Conservation (phyloP, 2,329 filamentous ascomycete species). For the Phaeoacremonium minimum region DNA sequence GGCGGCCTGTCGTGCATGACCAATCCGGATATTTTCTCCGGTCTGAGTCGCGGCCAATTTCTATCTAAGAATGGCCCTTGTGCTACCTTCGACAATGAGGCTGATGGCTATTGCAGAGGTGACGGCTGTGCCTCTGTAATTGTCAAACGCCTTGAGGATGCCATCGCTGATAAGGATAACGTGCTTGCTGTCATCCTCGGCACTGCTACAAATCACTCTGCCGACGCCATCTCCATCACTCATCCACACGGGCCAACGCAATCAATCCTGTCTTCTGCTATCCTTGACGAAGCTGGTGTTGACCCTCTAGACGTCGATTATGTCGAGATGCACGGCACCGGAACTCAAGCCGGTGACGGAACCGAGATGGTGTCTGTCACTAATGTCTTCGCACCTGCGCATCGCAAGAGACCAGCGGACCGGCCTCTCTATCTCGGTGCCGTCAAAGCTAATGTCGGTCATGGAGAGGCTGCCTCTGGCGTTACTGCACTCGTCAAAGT, state of each 20-base stretch:
- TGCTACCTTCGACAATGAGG: constrained; percentile 76
- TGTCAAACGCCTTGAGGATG: constrained; percentile 76
- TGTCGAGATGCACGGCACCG: constrained; percentile 87
- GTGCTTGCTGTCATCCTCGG: constrained; percentile 73
- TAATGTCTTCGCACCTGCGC: constrained; percentile 42
- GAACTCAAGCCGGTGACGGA: constrained; percentile 79
- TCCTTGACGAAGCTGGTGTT: constrained; percentile 69
- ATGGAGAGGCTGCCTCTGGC: constrained; percentile 59
- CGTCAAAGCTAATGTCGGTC: constrained; percentile 61
- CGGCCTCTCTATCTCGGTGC: constrained; percentile 59
- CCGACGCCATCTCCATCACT: constrained; percentile 77
- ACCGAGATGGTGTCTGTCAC: constrained; percentile 79
- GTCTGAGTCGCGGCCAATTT: constrained; percentile 72
- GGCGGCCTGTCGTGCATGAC: constrained; percentile 76
- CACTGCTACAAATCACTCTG: constrained; percentile 76
- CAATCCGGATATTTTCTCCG: constrained; percentile 76
- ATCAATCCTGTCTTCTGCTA: constrained; percentile 63
- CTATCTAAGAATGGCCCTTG: constrained; percentile 72
- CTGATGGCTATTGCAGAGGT: constrained; percentile 79
- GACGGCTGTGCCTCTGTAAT: constrained; percentile 72
- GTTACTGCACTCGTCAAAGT: constrained; percentile 61
- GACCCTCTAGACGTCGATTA: constrained; percentile 76
- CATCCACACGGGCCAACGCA: constrained; percentile 77
- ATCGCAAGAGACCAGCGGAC: constrained; percentile 38
- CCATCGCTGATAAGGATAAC: constrained; percentile 71